These are phyloP conservation scores for Curvularia hawaiiensis DNA, from an alignment of 2,329 filamentous ascomycete species.

Conservation along the genomic window DNA sequence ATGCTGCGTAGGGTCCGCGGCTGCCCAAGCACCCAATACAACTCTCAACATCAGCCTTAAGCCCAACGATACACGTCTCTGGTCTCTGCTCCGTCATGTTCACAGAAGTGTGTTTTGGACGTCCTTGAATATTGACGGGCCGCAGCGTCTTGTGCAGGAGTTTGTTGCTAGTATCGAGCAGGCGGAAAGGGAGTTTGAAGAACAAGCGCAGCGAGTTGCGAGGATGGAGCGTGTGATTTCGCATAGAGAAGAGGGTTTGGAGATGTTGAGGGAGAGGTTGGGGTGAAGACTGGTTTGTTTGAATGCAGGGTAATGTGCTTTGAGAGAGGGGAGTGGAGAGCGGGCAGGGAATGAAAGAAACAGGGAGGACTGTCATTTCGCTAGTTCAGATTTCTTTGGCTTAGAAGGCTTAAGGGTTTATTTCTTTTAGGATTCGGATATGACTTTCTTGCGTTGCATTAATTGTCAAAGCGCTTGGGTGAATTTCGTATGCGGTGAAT, in stretches of 20 bases:
- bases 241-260: not conserved
- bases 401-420: not conserved
- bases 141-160: slow-evolving; percentile 4
- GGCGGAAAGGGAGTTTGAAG: slow-evolving; percentile 2
- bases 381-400: not conserved
- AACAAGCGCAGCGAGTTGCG: not conserved
- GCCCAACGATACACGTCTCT: slow-evolving; percentile 5
- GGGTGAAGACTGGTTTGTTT: not conserved
- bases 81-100: slow-evolving; percentile 15
- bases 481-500: too few relatives aligned
- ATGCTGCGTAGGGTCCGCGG: not conserved
- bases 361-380: not conserved
- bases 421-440: not conserved
- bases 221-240: slow-evolving; percentile 2
- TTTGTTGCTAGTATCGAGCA: slow-evolving; percentile 15
- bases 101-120: slow-evolving; percentile 10
- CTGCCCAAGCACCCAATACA: not conserved
- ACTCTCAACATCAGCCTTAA: slow-evolving; percentile 20
- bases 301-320: not conserved
- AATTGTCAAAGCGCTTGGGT: not conserved
- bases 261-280: not conserved
- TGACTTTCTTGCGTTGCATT: not conserved
- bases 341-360: too few relatives aligned
- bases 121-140: slow-evolving; percentile 19
- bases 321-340: not conserved